phyloP scores from a whole-genome alignment of 352 stramenopile genomes.

The Nothophytophthora sp. region DNA sequence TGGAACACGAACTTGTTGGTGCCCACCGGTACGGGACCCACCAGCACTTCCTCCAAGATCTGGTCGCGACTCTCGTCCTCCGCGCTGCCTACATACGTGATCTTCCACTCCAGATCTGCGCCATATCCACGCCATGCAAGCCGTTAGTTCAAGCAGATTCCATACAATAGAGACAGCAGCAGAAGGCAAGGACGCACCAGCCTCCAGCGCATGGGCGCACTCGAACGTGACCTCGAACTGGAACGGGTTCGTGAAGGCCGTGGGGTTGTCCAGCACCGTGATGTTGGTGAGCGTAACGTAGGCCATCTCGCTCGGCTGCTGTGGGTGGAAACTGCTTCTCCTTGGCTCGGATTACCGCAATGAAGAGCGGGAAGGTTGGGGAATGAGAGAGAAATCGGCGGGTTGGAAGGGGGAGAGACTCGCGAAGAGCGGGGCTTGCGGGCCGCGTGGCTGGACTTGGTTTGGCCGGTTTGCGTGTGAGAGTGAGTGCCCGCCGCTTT shows the following conservation, averaged over 20 bases:
- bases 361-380: conserved; percentile 5
- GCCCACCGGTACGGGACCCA: conserved; percentile 97
- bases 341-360: no score
- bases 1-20: conserved; percentile 99
- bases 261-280: conserved; percentile 98
- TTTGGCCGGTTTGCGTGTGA: neutral
- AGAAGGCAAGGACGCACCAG: conserved; percentile 59
- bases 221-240: conserved; percentile 99
- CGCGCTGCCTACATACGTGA: conserved; percentile 98
- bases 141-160: neutral
- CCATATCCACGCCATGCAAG: conserved; percentile 1
- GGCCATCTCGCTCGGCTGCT: conserved; percentile 60
- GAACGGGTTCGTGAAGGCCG: conserved; percentile 97
- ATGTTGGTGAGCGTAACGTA: conserved; percentile 93
- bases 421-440: neutral
- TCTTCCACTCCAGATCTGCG: conserved; percentile 99
- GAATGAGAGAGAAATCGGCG: conserved; percentile 4
- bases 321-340: no score
- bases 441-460: conserved; percentile 5
- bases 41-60: conserved; percentile 98
- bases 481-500: conserved; percentile 18
- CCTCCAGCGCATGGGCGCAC: conserved; percentile 95
- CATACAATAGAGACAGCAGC: neutral
- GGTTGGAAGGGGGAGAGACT: neutral
- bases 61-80: conserved; percentile 96